A percentile compares a stretch with the other conserved stretches of the same genome.
Evolutionary conservation across 1,139 yeast genomes (phyloP).

Genomic region (Kluyveromyces marxianus): DNA sequence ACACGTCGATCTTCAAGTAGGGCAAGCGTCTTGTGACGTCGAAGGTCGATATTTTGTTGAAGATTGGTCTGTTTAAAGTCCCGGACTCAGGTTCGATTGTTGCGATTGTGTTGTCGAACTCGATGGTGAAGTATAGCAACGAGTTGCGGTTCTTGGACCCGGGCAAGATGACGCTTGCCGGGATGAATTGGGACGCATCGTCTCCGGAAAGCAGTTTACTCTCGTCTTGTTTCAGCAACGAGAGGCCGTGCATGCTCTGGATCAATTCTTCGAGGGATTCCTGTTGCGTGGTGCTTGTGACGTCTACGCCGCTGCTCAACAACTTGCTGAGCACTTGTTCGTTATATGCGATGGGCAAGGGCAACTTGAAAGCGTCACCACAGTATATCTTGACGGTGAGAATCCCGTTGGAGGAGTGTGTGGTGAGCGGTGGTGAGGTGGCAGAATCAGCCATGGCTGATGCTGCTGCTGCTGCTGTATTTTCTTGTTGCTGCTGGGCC

Average conservation of each 20-base stretch:
- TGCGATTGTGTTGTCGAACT: constrained; percentile 74
- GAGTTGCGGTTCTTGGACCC: constrained; percentile 42
- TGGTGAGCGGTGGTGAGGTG: not conserved
- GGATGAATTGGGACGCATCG: constrained; percentile 39
- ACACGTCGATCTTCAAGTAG: constrained; percentile 59
- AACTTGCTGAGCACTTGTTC: constrained; percentile 22
- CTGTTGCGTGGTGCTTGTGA: constrained; percentile 8
- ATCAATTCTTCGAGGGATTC: constrained; percentile 22
- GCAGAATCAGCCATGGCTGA: too few relatives aligned
- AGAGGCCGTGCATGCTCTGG: constrained; percentile 23
- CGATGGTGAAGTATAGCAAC: constrained; percentile 60
- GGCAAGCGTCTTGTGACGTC: constrained; percentile 69
- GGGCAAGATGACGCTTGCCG: constrained; percentile 62
- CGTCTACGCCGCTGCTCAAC: constrained; percentile 23
- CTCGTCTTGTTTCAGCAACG: constrained; percentile 24
- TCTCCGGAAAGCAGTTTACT: constrained; percentile 25
- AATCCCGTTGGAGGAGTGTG: constrained; percentile 18
- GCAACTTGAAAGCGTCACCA: constrained; percentile 26
- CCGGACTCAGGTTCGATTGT: constrained; percentile 78
- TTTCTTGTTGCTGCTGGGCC: not conserved
- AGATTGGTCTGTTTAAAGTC: constrained; percentile 53
- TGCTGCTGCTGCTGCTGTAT: not conserved
- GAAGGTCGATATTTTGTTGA: constrained; percentile 85
- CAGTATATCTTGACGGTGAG: constrained; percentile 28
- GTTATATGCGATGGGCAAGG: constrained; percentile 27